Evolutionary conservation across 2,329 filamentous ascomycete species (phyloP).

Genomic region (Ceratocystis cubensis): DNA sequence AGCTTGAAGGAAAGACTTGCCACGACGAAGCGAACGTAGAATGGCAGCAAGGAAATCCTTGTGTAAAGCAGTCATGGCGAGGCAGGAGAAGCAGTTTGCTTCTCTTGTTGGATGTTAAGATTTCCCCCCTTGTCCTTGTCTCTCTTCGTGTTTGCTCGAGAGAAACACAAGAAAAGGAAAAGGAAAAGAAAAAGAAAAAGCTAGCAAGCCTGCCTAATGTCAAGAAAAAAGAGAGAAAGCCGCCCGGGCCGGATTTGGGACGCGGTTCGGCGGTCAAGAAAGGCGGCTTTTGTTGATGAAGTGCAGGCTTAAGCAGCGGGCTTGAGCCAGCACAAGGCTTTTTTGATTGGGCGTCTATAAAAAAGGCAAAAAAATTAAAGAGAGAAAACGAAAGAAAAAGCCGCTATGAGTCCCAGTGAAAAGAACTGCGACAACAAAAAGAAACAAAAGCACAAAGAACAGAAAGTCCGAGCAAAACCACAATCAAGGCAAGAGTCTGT

Average conservation of each 20-base stretch:
- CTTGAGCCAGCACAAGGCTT: background rate
- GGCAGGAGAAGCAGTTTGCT: background rate
- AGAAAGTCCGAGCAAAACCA: background rate
- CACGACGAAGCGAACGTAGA: slow-evolving; percentile 45
- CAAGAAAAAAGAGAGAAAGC: background rate
- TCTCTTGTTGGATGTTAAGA: background rate
- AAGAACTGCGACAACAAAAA: background rate
- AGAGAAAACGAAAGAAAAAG: background rate
- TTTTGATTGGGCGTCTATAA: background rate
- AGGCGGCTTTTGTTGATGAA: background rate
- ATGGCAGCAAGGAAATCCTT: slow-evolving; percentile 42
- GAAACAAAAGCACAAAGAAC: background rate
- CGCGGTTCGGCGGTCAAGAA: background rate
- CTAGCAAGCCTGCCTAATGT: background rate
- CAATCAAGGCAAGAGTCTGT: background rate
- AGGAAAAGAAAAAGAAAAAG: background rate
- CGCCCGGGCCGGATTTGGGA: background rate
- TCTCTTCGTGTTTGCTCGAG: background rate
- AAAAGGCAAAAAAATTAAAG: slow-evolving; percentile 1
- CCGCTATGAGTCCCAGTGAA: background rate
- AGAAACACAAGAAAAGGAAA: background rate
- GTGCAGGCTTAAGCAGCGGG: background rate
- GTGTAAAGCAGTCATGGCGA: slow-evolving; percentile 42
- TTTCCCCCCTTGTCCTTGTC: background rate
- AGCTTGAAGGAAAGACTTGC: slow-evolving; percentile 47